phyloP scores from a whole-genome alignment of 2,329 filamentous ascomycete genomes.

The Ascochyta koolunga region DNA sequence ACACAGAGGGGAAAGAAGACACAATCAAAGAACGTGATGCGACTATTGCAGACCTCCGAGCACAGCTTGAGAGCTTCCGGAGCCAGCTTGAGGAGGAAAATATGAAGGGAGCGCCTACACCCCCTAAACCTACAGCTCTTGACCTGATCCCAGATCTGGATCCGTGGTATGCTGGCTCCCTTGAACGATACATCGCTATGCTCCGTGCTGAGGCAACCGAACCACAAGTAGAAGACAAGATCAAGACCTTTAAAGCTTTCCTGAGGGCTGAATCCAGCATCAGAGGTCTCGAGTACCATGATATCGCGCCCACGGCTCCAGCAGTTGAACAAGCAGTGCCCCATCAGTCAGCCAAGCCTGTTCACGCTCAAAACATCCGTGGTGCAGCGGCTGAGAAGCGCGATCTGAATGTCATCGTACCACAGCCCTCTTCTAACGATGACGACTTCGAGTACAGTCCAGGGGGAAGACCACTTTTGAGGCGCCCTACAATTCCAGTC shows the following conservation, averaged over 20 bases:
- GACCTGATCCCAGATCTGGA: slow-evolving; percentile 60
- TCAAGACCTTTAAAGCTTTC: slow-evolving; percentile 60
- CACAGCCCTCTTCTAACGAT: slow-evolving; percentile 6
- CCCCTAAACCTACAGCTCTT: slow-evolving; percentile 32
- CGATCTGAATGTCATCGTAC: slow-evolving; percentile 25
- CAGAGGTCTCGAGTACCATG: slow-evolving; percentile 53
- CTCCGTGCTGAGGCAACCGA: slow-evolving; percentile 56
- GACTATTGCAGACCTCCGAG: slow-evolving; percentile 28
- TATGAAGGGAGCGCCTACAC: slow-evolving; percentile 26
- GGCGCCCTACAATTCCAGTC: slow-evolving; percentile 3
- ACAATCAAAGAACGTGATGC: slow-evolving; percentile 37
- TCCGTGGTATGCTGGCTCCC: slow-evolving; percentile 62
- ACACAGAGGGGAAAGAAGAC: slow-evolving; percentile 42
- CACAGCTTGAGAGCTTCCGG: slow-evolving; percentile 32
- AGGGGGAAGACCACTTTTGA: slow-evolving; percentile 58
- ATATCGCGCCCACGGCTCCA: slow-evolving; percentile 27
- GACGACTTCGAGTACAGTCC: slow-evolving; percentile 56
- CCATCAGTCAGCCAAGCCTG: slow-evolving; percentile 6
- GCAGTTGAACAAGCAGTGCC: slow-evolving; percentile 2
- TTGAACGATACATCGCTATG: slow-evolving; percentile 62
- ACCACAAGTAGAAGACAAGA: slow-evolving; percentile 58
- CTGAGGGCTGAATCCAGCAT: slow-evolving; percentile 42
- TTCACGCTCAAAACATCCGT: slow-evolving; percentile 5
- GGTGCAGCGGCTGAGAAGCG: slow-evolving; percentile 16
- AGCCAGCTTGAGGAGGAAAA: slow-evolving; percentile 37